Conservation (phyloP, 2,329 filamentous ascomycete species). For the Myriangium duriaei region DNA sequence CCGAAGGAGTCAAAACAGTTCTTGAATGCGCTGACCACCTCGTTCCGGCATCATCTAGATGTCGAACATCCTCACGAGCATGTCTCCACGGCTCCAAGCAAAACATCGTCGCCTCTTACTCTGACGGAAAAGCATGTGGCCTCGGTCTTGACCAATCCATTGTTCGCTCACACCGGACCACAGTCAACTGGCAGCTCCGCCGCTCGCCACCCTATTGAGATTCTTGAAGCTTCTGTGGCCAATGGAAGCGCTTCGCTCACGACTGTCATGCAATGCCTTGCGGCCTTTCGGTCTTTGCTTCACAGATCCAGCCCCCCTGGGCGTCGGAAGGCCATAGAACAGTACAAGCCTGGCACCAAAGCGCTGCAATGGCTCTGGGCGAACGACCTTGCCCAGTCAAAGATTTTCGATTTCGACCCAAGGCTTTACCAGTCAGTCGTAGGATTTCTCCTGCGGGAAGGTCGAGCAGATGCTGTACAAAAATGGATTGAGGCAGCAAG, state of each 20-base stretch:
- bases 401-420: slow-evolving; percentile 14
- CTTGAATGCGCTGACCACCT: slow-evolving; percentile 47
- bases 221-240: slow-evolving; percentile 30
- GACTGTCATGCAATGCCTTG: slow-evolving; percentile 28
- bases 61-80: slow-evolving; percentile 31
- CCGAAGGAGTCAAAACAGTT: slow-evolving; percentile 47
- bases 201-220: slow-evolving; percentile 26
- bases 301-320: slow-evolving; percentile 12
- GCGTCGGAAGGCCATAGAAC: slow-evolving; percentile 9
- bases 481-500: slow-evolving; percentile 16
- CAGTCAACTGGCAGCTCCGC: slow-evolving; percentile 18
- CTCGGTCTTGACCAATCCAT: slow-evolving; percentile 39
- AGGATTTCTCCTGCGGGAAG: slow-evolving; percentile 18
- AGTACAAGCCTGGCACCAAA: slow-evolving; percentile 18
- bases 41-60: slow-evolving; percentile 52
- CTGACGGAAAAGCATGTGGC: slow-evolving; percentile 34
- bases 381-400: slow-evolving; percentile 13
- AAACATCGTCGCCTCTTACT: slow-evolving; percentile 2
- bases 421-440: slow-evolving; percentile 16
- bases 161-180: slow-evolving; percentile 23
- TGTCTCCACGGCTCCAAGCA: not conserved
- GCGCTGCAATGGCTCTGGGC: slow-evolving; percentile 20
- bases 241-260: slow-evolving; percentile 26
- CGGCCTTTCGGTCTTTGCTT: slow-evolving; percentile 18
- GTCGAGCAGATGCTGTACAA: slow-evolving; percentile 19